Evolutionary conservation across 345 rosid species (phyloP), one percentile per base, ranked within the genome.

Genomic region (Bruguiera parviflora): DNA sequence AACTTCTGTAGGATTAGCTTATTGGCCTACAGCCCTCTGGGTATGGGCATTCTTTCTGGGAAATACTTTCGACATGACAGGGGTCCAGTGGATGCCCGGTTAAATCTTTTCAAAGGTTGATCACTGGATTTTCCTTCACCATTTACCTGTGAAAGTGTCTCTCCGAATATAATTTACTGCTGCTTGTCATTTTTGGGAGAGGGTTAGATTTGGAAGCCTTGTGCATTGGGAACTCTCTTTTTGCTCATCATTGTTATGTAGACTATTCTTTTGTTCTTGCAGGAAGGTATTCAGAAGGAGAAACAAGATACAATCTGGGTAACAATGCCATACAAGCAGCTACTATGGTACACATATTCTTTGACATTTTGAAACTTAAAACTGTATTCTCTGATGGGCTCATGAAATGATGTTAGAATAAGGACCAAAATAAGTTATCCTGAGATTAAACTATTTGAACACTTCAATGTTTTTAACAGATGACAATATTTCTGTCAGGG

Each of bases 31-130:
- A 88, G 88, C 52, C 92, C 88, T 55, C 69, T 88, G 58, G 92
- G 84, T 21, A 88, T 88, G 89, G 89, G 89, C 56, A 82, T 85
- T 71, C 87, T 85, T 61, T 84, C 92, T 70, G 89, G 86, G 63
- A 88, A 87, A 71, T 87, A 87, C 73, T 80, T 82, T 73, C 67
- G 72, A 27, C 65, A 79, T 33, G 85, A 82, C 52, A 78, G 84
- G 20, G 84, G 77, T 61, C 85, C 89, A 24, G 47, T 29, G 0
- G 85, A 84, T 73, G 84, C 87, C 39, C 85, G 88, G 53, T 75
- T 86, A 68, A 88, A 84, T 80, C 82, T 84, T 61, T 86, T 85
- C 46, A 79, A 71, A 81, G 83, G 88, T 83, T 58, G 60, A 63
- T 39, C 67, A 31, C 39, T 47, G 49, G 53, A 33, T 9, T 67